Conservation (phyloP, 352 stramenopile species). For the Globisporangium cederbergense region DNA sequence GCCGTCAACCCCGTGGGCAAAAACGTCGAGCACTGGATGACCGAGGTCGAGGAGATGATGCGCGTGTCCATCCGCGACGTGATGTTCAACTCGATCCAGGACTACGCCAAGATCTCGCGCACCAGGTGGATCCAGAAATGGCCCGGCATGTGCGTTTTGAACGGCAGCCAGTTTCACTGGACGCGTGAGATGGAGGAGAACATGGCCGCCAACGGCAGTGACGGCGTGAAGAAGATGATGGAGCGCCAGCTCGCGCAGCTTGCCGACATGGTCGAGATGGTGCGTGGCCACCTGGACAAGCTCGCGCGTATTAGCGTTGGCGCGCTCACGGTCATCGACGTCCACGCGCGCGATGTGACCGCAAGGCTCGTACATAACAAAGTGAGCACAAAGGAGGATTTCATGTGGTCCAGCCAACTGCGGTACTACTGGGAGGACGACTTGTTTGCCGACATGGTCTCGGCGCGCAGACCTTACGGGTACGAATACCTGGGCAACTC, state of each 20-base stretch:
- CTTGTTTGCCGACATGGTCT: slow-evolving; percentile 90
- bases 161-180: slow-evolving; percentile 95
- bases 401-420: slow-evolving; percentile 93
- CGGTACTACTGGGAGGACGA: slow-evolving; percentile 93
- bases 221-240: slow-evolving; percentile 91
- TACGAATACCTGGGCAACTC: slow-evolving; percentile 96
- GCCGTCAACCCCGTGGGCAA: slow-evolving; percentile 91
- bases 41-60: slow-evolving; percentile 93
- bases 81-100: slow-evolving; percentile 89
- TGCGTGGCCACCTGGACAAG: slow-evolving; percentile 85
- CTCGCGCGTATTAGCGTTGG: slow-evolving; percentile 90
- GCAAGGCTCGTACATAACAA: slow-evolving; percentile 80
- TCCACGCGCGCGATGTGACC: slow-evolving; percentile 93
- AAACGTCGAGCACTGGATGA: slow-evolving; percentile 97
- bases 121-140: slow-evolving; percentile 96
- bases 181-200: slow-evolving; percentile 91
- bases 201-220: slow-evolving; percentile 73
- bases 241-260: slow-evolving; percentile 88
- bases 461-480: slow-evolving; percentile 86
- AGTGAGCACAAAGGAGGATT: slow-evolving; percentile 89
- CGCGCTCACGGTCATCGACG: slow-evolving; percentile 93
- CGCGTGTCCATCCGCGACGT: slow-evolving; percentile 87
- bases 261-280: slow-evolving; percentile 95
- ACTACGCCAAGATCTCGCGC: slow-evolving; percentile 88
- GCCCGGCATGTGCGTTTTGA: slow-evolving; percentile 92